phyloP scores from a whole-genome alignment of 78 protist species.

The Creolimax fragrantissima region DNA sequence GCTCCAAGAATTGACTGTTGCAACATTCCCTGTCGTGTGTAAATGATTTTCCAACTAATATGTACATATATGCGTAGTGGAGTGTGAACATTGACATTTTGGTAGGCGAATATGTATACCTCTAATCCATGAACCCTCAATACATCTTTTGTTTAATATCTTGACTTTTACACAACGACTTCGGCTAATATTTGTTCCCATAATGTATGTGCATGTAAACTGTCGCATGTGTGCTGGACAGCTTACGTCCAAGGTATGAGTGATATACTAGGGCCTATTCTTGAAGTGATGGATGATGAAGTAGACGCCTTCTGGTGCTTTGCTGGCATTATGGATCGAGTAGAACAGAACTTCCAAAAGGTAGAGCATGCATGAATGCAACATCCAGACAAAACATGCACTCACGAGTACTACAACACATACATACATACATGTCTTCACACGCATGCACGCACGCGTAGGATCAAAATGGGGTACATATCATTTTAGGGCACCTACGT shows the following conservation, averaged over 20 bases:
- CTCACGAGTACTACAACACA: neutral
- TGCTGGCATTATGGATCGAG: conserved; percentile 30
- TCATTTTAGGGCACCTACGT: neutral
- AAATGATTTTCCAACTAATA: no score
- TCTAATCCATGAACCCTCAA: no score
- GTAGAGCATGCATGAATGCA: neutral
- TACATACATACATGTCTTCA: neutral
- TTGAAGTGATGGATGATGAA: conserved; percentile 38
- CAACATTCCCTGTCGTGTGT: no score
- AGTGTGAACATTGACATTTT: no score
- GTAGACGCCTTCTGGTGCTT: conserved; percentile 50
- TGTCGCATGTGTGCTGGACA: no score
- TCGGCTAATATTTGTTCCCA: no score
- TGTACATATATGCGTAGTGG: no score
- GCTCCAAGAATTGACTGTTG: no score
- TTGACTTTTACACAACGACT: no score
- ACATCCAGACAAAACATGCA: neutral
- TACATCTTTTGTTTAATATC: no score
- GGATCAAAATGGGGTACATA: conserved; percentile 37
- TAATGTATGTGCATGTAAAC: no score
- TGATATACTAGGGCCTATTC: conserved; percentile 27
- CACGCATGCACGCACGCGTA: neutral
- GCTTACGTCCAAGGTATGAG: conserved; percentile 51
- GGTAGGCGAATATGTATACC: no score
- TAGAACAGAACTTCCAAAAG: neutral